A percentile compares a stretch with the other conserved stretches of the same genome.
These are phyloP conservation scores for Trichoderma endophyticum DNA, from an alignment of 2,329 filamentous ascomycete genomes.

Conservation along the genomic window DNA sequence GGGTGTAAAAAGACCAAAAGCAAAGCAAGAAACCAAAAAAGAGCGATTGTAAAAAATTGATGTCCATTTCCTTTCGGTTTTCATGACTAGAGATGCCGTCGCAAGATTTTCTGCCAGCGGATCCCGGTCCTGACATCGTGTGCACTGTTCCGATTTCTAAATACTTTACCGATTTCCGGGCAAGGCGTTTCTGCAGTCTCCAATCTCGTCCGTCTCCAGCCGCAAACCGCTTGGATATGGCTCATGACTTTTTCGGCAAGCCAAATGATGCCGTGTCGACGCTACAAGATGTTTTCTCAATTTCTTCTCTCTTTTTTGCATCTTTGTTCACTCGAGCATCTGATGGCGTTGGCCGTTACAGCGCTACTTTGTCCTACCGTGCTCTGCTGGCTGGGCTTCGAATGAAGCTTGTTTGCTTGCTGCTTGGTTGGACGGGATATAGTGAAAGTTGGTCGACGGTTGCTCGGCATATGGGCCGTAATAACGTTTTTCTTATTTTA, in stretches of 20 bases:
- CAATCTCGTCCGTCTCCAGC: conserved; percentile 3
- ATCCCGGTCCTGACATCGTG: conserved; percentile 21
- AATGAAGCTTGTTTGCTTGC: neutral
- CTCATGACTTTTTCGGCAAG: neutral
- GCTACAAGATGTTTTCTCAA: neutral
- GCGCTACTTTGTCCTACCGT: neutral
- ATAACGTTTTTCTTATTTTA: neutral
- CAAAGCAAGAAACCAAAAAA: conserved; percentile 21
- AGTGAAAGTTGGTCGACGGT: neutral
- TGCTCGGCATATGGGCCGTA: neutral
- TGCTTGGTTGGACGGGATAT: neutral
- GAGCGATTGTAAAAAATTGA: conserved; percentile 34
- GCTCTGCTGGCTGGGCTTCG: neutral
- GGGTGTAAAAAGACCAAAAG: conserved; percentile 26
- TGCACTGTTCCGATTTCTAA: conserved; percentile 12
- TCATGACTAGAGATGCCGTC: conserved; percentile 35
- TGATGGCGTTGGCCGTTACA: neutral
- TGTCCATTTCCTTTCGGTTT: conserved; percentile 33
- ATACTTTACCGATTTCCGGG: conserved; percentile 1
- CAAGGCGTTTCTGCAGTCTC: neutral
- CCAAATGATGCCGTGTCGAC: neutral
- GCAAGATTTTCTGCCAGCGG: conserved; percentile 29
- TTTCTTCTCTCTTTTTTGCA: neutral
- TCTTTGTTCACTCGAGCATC: neutral
- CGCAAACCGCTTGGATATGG: conserved; percentile 19